phyloP scores from a whole-genome alignment of 176 grass and related monocot genomes.

The Oryza glaberrima region DNA sequence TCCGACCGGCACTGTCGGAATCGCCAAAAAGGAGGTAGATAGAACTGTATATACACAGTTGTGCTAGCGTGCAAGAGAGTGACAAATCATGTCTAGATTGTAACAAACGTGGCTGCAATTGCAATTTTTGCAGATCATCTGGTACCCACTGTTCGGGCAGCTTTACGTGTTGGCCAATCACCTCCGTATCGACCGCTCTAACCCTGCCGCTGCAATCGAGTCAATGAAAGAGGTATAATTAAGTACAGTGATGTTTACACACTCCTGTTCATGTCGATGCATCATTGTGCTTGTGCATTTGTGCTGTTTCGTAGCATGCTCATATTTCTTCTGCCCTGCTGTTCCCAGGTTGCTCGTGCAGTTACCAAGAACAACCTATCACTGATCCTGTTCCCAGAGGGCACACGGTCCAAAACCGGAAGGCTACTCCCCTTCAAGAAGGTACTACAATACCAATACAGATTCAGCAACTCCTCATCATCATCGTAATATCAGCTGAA shows the following conservation, averaged over 20 bases:
- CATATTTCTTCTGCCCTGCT: neutral
- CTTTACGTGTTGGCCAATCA: conserved; percentile 66
- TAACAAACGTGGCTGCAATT: neutral
- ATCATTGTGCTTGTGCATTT: neutral
- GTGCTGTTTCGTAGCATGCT: too few relatives aligned
- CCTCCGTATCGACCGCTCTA: conserved; percentile 63
- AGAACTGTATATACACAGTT: too few relatives aligned
- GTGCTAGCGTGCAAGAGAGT: neutral
- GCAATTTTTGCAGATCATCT: conserved; percentile 43
- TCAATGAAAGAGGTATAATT: conserved; percentile 53
- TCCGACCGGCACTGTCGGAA: conserved; percentile 60
- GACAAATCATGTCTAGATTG: neutral
- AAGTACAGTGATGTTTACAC: neutral
- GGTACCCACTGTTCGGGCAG: conserved; percentile 58
- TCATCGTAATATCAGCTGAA: neutral
- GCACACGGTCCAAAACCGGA: conserved; percentile 52
- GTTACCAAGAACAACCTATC: conserved; percentile 55
- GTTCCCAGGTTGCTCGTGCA: neutral
- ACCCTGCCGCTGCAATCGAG: conserved; percentile 48
- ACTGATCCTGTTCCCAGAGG: conserved; percentile 58
- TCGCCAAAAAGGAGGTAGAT: conserved; percentile 60
- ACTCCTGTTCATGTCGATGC: neutral
- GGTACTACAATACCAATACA: conserved; percentile 1
- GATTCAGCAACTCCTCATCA: neutral
- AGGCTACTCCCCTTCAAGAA: conserved; percentile 70